Conservation (phyloP, 2,329 filamentous ascomycete genomes). For the Colletotrichum eleusines region DNA sequence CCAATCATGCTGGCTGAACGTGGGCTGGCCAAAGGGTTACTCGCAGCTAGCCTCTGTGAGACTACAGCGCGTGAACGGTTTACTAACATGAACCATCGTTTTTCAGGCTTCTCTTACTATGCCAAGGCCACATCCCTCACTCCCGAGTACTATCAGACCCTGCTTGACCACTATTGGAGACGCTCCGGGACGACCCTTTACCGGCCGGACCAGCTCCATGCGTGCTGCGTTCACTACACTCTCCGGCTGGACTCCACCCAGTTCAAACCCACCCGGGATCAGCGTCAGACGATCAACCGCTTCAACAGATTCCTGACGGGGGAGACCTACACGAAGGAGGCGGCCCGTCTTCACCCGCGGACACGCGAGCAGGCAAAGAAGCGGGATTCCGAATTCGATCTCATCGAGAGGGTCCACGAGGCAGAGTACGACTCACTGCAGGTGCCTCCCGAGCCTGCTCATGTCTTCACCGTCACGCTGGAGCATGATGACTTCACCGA, state of each 20-base stretch:
- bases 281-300: slow-evolving; percentile 80
- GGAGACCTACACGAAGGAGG: slow-evolving; percentile 73
- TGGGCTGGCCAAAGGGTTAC: slow-evolving; percentile 10
- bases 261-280: slow-evolving; percentile 77
- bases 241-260: slow-evolving; percentile 76
- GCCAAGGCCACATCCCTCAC: slow-evolving; percentile 71
- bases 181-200: slow-evolving; percentile 79
- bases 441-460: slow-evolving; percentile 72
- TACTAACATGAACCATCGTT: slow-evolving; percentile 45
- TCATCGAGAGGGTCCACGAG: slow-evolving; percentile 77
- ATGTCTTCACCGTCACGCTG: slow-evolving; percentile 76
- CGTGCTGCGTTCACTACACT: slow-evolving; percentile 94
- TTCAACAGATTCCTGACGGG: slow-evolving; percentile 81
- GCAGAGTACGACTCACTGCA: slow-evolving; percentile 69
- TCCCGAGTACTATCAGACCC: slow-evolving; percentile 75
- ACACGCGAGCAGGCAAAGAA: slow-evolving; percentile 74
- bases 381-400: slow-evolving; percentile 75
- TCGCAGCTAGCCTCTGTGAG: slow-evolving; percentile 13
- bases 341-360: slow-evolving; percentile 73
- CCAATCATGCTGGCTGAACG: slow-evolving; percentile 4
- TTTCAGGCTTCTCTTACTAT: slow-evolving; percentile 79
- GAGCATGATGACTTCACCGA: slow-evolving; percentile 78
- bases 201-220: slow-evolving; percentile 80
- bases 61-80: background rate
- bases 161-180: slow-evolving; percentile 83